Evolutionary conservation across 257 asterid species (phyloP), one percentile per base, ranked within the genome.

Genomic region (Nicotiana paniculata): DNA sequence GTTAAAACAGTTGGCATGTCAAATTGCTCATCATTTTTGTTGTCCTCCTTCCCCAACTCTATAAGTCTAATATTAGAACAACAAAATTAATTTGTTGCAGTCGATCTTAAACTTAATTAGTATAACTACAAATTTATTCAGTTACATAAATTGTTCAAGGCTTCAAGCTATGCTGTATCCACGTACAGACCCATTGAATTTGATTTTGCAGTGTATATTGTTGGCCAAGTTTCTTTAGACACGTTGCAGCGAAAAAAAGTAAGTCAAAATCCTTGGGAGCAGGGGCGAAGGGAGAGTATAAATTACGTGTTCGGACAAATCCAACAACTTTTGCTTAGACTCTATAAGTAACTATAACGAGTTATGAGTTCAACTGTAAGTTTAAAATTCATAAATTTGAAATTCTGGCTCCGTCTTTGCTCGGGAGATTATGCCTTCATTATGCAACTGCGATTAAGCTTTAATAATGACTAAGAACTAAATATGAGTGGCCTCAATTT

Each of bases 1-100:
- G 46, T 75, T 75, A 75, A 75, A 75, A 48, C 62, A 26, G 79
- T 75, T 75, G 79, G 79, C 63, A 21, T 15, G 43, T 74, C 79
- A 43, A 24, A 4, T 69, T 35, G 28, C 54, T 17, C 26, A 69
- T 9, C 18, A n/a, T 18, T 39, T 37, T 18, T 57, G 5, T n/a
- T 39, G 11, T 69, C 6, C 61, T 15, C n/a, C n/a, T 68, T 68
- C 77, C 77, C 43, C 21, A 6, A 65, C 5, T 12, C 6, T 65
- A 28, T 12, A 13, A 10, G 12, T 30, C 46, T 65, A 65, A 30
- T 65, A 65, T 65, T 65, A 64, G 1, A 28, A 28, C 21, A 43
- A 26, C 33, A 2, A 69, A 69, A 11, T 21, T 70, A 43, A 70
- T 39, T 72, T 21, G 59, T 48, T 74, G 62, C 3, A 48, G 3